Percentiles rank a stretch among this genome's conserved stretches.
These are phyloP conservation scores for Yarrowia osloensis DNA, from an alignment of 805 yeast genomes.

Conservation along the genomic window DNA sequence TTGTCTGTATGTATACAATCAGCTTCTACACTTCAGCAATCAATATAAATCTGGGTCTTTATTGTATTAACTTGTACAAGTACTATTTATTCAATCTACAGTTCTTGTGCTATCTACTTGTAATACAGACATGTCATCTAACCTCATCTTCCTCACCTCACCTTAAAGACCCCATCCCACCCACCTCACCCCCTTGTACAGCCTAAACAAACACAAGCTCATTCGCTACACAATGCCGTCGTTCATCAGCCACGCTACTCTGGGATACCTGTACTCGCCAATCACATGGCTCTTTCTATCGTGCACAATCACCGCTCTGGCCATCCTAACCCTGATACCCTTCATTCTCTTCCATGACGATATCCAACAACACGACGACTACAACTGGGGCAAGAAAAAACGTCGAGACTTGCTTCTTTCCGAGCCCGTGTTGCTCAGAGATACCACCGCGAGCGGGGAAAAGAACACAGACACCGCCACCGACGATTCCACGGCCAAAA, in stretches of 20 bases:
- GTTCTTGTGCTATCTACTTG: no score
- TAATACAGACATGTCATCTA: no score
- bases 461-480: neutral
- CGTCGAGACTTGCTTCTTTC: neutral
- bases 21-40: no score
- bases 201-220: neutral
- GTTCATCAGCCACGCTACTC: neutral
- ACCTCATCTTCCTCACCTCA: no score
- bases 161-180: no score
- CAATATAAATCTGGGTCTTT: no score
- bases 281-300: conserved; percentile 7
- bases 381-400: neutral
- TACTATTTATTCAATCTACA: no score
- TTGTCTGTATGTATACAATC: no score
- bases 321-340: neutral
- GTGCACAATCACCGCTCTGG: neutral
- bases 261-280: neutral
- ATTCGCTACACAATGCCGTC: neutral
- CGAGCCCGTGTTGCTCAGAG: neutral
- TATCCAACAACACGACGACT: neutral
- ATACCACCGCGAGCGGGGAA: neutral
- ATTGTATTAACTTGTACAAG: no score
- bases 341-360: neutral
- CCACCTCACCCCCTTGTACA: neutral
- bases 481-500: neutral